Evolutionary conservation across 345 rosid species (phyloP), one percentile per base, ranked within the genome.

Genomic region (Hibiscus mutabilis): DNA sequence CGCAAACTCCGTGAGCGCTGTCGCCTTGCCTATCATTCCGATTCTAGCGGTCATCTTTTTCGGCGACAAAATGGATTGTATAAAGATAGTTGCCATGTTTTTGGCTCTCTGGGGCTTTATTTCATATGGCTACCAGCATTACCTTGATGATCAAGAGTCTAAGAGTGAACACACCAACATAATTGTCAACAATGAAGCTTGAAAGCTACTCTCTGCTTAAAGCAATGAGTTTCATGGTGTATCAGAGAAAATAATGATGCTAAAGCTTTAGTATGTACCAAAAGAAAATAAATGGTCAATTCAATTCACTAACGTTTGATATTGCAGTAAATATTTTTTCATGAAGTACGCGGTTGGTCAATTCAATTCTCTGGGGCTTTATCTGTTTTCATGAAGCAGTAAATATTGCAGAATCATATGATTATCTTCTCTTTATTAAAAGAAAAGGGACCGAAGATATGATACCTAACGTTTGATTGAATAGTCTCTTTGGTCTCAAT

Each of bases 41-140:
- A 66, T 88, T 6, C n/a, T 85, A 13, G 87, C 89, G 13, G 84
- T 84, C 25, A 76, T 85, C 21, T 74, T 85, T 46, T 84, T 85
- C 51, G 66, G 60, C 13, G 92, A 90, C 71, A 71, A 76, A 72
- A 85, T 90, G 89, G 79, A 78, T 18, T 75, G 88, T 3, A 51
- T 82, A 3, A 90, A 88, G 75, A 84, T 49, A 21, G 73, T 88
- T 53, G 76, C 91, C 24, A 83, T 88, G 85, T 70, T 80, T 60
- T 73, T 89, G 75, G 88, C 88, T n/a, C 6, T 82, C 0, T 85
- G 88, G 89, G 96, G 89, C 0, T 84, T 87, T 52, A 3, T 84
- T 66, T 88, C 86, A 2, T 86, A 73, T 29, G 80, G 74, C 15
- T 90, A 85, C 74, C 96, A 88, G 78, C 89, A 87, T 5, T 82